Base-by-base conservation (phyloP, 176 grass and related monocot species). In the Coix lacrymajobi region DNA sequence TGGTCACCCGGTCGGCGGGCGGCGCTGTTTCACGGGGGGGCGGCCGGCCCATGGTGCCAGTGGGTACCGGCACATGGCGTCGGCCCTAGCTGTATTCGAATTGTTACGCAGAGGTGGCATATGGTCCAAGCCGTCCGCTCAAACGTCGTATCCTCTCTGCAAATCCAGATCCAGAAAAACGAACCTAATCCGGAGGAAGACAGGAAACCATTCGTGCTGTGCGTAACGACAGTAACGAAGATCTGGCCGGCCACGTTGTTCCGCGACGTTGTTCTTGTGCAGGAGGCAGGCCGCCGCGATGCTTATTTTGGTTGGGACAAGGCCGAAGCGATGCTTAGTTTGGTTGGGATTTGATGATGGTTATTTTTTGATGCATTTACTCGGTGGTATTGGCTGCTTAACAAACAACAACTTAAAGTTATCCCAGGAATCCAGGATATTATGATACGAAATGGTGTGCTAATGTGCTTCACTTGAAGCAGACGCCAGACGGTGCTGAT, bases 1-100 rank as follows among this genome's bases (percentile, higher is more conserved):
- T 75, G 87, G 83, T 77, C 5, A 49, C 46, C 46, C 17, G 87
- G 22, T 37, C 64, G 71, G 52, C 44, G 54, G 71, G 71, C 71
- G 83, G 83, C 20, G 44, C 77, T 64, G 37, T 40, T 51, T 51
- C 71, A 85, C 46, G 87, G 83, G 26, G n/a, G n/a, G n/a, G n/a
- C n/a, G n/a, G n/a, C n/a, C n/a, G n/a, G 26, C 52, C 69, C 76
- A 45, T 66, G 31, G 63, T 66, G 9, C n/a, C n/a, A n/a, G n/a
- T 66, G 9, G 37, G 67, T 28, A 39, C 66, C 39, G 24, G 87
- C 87, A 85, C 77, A 89, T 89, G 78, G 54, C 63, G 54, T 25
- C 54, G 26, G 41, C 82, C 70, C 37, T n/a, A n/a, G 3, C 46
- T 31, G 73, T 75, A 74, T 49, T 80, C 82, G 62, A 76, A 69